These are phyloP conservation scores for Fusarium subtropicale DNA, from an alignment of 2,329 filamentous ascomycete species.

Conservation along the genomic window DNA sequence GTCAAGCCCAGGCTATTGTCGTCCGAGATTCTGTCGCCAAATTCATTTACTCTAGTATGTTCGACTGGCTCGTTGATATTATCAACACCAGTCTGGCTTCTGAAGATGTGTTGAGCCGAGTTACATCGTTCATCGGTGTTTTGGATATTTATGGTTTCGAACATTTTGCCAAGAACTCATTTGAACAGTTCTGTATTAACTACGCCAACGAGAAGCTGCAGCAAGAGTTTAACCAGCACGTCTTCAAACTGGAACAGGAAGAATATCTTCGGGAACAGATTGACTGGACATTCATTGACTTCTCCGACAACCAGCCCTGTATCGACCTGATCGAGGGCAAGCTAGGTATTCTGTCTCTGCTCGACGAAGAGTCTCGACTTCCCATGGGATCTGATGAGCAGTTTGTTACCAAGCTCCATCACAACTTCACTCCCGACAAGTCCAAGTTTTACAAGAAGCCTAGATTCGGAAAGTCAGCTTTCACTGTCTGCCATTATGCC, in stretches of 20 bases:
- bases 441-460: constrained; percentile 99
- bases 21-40: constrained; percentile 98
- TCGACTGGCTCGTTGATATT: constrained; percentile 98
- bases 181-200: constrained; percentile 99
- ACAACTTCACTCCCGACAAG: constrained; percentile 91
- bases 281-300: constrained; percentile 99
- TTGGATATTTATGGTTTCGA: constrained; percentile 99
- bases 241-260: constrained; percentile 99
- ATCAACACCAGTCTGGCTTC: constrained; percentile 93
- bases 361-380: constrained; percentile 95
- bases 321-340: constrained; percentile 99
- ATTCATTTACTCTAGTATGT: constrained; percentile 97
- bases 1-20: constrained; percentile 91
- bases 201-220: constrained; percentile 99
- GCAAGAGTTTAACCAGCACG: constrained; percentile 99
- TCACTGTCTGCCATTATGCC: constrained; percentile 98
- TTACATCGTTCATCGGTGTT: constrained; percentile 94
- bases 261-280: constrained; percentile 97
- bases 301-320: constrained; percentile 98
- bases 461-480: constrained; percentile 94
- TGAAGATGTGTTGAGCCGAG: constrained; percentile 83
- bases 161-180: constrained; percentile 99
- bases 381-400: constrained; percentile 98
- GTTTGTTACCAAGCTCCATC: constrained; percentile 95
- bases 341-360: constrained; percentile 87